Evolutionary conservation across 352 stramenopile genomes (phyloP).

Genomic region (Aphanomyces astaci): DNA sequence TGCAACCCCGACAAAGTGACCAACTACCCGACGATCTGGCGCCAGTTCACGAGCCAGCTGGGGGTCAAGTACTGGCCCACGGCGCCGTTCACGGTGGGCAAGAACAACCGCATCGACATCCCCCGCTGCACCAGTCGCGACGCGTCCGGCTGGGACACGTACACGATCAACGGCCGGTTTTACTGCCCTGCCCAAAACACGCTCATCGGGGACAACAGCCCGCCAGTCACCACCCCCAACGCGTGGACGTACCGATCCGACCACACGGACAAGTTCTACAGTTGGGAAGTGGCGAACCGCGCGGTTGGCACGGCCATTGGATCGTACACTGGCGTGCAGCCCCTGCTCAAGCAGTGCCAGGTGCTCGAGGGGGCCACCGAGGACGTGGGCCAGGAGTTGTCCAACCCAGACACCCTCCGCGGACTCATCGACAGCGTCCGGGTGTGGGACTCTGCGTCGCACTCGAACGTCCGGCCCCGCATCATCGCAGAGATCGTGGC

Average conservation of each 20-base stretch:
- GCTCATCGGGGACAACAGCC: neutral
- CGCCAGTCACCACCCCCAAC: neutral
- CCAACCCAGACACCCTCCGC: slow-evolving; percentile 16
- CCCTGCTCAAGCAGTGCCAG: slow-evolving; percentile 1
- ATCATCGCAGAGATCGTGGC: too few species aligned
- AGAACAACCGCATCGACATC: slow-evolving; percentile 1
- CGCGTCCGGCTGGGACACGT: slow-evolving; percentile 4
- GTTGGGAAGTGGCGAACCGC: neutral
- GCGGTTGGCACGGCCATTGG: too few species aligned
- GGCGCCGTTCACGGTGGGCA: slow-evolving; percentile 5
- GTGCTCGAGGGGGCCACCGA: neutral
- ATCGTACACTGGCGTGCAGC: neutral
- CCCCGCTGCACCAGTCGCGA: neutral
- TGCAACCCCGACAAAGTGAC: slow-evolving; percentile 10
- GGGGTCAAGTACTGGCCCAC: slow-evolving; percentile 6
- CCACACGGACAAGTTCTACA: neutral
- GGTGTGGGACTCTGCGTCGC: neutral
- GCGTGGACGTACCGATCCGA: neutral
- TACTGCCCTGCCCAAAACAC: slow-evolving; percentile 2
- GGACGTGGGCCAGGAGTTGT: neutral
- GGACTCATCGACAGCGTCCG: slow-evolving; percentile 6
- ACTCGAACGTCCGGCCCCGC: neutral
- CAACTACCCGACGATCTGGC: slow-evolving; percentile 20
- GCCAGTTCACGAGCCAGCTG: neutral
- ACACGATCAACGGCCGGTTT: neutral